Conservation (phyloP, 179 eudicot genomes). For the Actinidia arguta region DNA sequence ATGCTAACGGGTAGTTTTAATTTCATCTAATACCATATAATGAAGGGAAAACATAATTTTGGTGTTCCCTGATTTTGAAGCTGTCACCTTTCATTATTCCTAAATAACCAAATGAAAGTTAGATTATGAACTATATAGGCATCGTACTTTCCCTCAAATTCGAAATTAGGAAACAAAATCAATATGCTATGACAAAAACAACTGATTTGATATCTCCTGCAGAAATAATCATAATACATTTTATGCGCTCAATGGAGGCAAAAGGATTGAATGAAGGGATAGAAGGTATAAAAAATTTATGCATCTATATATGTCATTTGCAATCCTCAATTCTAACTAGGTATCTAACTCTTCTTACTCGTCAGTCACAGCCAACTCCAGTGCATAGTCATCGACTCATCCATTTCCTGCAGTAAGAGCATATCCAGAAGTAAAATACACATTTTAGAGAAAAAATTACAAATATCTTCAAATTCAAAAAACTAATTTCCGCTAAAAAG, state of each 20-base stretch:
- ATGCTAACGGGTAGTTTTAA: not conserved
- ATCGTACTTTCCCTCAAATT: too few relatives aligned
- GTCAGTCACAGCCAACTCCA: conserved; percentile 89
- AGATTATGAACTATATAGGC: too few relatives aligned
- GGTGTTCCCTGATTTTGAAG: too few relatives aligned
- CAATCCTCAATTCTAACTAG: not conserved
- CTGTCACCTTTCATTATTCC: too few relatives aligned
- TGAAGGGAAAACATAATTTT: too few relatives aligned
- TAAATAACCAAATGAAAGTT: too few relatives aligned
- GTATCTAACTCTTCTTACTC: conserved; percentile 46
- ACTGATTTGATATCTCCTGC: not conserved
- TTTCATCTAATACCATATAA: not conserved
- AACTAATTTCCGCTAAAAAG: too few relatives aligned
- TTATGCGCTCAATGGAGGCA: not conserved
- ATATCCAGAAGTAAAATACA: conserved; percentile 8
- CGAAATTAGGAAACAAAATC: too few relatives aligned
- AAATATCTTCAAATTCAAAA: too few relatives aligned
- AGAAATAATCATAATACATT: not conserved
- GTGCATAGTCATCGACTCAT: conserved; percentile 70
- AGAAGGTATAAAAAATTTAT: not conserved
- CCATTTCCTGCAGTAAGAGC: conserved; percentile 69
- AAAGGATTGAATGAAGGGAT: not conserved
- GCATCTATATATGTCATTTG: not conserved
- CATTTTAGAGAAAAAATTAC: too few relatives aligned
- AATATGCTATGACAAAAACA: not conserved